Evolutionary conservation across 805 yeast species (phyloP), one percentile per base, ranked within the genome.

Genomic region (Yarrowia sp.): DNA sequence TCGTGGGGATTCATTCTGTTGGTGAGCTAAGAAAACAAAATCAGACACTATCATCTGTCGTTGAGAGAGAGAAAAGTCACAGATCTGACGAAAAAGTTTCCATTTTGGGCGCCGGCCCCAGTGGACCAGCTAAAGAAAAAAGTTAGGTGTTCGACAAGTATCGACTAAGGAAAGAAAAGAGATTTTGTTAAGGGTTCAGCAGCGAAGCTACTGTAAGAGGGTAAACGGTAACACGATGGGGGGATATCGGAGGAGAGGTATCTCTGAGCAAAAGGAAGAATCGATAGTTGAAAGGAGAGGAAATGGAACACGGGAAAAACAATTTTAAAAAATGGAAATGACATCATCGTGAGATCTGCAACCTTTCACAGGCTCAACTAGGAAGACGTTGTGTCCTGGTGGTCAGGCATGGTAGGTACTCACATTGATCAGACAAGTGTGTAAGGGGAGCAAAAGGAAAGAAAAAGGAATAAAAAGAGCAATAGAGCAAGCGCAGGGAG

Each of bases 1-100:
- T 45, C 51, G 42, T 15, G 33, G 13, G 43, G 58, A 13, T 51
- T 51, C 58, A 51, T 51, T 18, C 58, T 51, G 42, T 35, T 48
- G 57, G 58, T 51, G 43, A 51, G 58, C 58, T 36, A 22, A 22
- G 42, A 51, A 35, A 35, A 18, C 7, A 35, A 48, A 11, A 13
- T 18, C 3, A 15, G 55, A 31, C 32, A 50, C 57, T 50, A 50
- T 35, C 42, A 50, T 50, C 33, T 18, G 18, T 48, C 28, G 17
- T 17, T 17, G 41, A 22, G 31, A 28, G 53, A 18, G 14, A n/a
- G 8, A 10, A 50, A 50, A 50, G 42, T 50, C 57, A 36, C 57
- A 50, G 57, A 50, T 50, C 42, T 35, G 39, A 17, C 22, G 35
- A 50, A 48, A 39, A 31, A 28, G 38, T 48, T 48, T 48, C 53